Evolutionary conservation across 2,329 filamentous ascomycete genomes (phyloP), one percentile per base, ranked within the genome.

Genomic region (Didymella glomerata): DNA sequence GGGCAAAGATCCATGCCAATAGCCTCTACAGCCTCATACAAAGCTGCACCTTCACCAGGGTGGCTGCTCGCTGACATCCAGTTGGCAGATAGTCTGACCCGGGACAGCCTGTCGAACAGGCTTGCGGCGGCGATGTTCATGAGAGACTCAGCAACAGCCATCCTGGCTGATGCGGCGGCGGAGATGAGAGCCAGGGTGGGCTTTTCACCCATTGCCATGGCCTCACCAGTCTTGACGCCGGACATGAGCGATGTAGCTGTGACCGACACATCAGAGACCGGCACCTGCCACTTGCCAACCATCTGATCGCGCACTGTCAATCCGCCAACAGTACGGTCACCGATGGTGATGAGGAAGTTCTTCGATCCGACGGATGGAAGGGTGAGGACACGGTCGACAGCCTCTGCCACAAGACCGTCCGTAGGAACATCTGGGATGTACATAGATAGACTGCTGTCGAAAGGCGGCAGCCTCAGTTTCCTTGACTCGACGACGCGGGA

Each of bases 61-160:
- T 97, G 93, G 73, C 88, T 93, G 61, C 93, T 91, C n/a, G 94
- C 94, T 3, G 93, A 93, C 95, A 98, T 98, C 94, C 94, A 99
- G 80, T 99, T 98, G 48, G 94, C 94, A 3, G 93, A 97, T 10
- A 98, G 85, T 75, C 94, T 90, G 62, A 98, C 88, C 42, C 91
- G 88, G 60, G 86, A 86, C 50, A 98, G 81, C 54, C 91, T 88
- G 45, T 90, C 90, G 55, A 89, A 85, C 22, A 90, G 80, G 74
- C 90, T 84, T 20, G 89, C 91, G 54, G 95, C 95, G 36, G 91
- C 93, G 58, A 99, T 83, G 77, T 99, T 99, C 86, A 97, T 88
- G 60, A 99, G 82, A 60, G 91, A 92, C 79, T 99, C 95, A 1
- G 90, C 93, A 58, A 99, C 93, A 2, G 95, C 93, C 95, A 99